Conservation (phyloP, 2,329 filamentous ascomycete species). For the Fusarium citri region DNA sequence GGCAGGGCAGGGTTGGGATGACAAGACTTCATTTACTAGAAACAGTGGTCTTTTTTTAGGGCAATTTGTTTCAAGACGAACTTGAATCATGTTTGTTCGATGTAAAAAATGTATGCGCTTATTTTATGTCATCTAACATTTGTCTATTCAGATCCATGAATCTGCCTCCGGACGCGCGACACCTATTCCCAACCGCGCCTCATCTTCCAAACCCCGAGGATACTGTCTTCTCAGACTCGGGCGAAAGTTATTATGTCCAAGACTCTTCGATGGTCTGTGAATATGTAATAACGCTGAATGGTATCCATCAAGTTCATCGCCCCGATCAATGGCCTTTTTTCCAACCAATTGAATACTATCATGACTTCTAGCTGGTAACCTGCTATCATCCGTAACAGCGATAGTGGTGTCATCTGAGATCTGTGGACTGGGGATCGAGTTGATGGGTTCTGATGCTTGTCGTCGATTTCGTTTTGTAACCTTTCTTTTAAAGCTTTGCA, state of each 20-base stretch:
- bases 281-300: constrained; percentile 4
- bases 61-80: not conserved
- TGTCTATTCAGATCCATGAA: too few relatives aligned
- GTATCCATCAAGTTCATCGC: not conserved
- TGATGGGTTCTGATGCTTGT: not conserved
- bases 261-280: not conserved
- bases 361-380: too few relatives aligned
- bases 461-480: not conserved
- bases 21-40: not conserved
- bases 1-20: not conserved
- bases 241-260: not conserved
- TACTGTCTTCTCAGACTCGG: not conserved
- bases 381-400: not conserved
- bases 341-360: not conserved
- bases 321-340: not conserved
- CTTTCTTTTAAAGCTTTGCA: not conserved
- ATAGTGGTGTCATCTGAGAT: not conserved
- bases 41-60: not conserved
- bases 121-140: not conserved
- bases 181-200: not conserved
- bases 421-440: not conserved
- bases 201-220: not conserved
- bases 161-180: not conserved
- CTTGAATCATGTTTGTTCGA: not conserved
- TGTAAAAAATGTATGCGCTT: not conserved